Conservation (phyloP, 257 asterid species). For the Nicotiana paniculata region DNA sequence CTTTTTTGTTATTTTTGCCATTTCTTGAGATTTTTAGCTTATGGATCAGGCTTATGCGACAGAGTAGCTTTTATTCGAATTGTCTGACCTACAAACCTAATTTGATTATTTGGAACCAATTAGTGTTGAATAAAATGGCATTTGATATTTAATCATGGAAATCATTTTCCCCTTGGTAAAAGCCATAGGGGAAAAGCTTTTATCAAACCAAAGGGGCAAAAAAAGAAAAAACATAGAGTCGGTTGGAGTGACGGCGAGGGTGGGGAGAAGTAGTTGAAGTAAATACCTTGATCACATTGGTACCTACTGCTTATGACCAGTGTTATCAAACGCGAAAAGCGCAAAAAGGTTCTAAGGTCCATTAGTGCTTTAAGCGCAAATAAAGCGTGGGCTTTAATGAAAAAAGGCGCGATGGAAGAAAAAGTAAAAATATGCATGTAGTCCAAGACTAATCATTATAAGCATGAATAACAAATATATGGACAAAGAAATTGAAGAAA, state of each 20-base stretch:
- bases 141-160: background rate
- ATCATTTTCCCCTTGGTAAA: background rate
- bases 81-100: background rate
- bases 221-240: background rate
- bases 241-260: background rate
- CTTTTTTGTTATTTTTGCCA: background rate
- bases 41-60: background rate
- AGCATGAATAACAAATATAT: too few species aligned
- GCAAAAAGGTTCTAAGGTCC: too few species aligned
- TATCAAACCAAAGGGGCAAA: too few species aligned
- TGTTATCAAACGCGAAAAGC: too few species aligned
- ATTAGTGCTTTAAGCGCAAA: too few species aligned
- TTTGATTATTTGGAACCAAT: background rate
- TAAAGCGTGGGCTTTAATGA: too few species aligned
- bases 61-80: background rate
- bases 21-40: background rate
- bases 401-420: too few species aligned
- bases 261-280: background rate
- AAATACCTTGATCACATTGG: background rate
- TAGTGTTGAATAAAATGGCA: background rate
- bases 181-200: background rate
- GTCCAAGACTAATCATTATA: too few species aligned
- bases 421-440: too few species aligned
- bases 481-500: too few species aligned
- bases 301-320: background rate